These are phyloP conservation scores for Ceratocystis huliohia DNA, from an alignment of 2,329 filamentous ascomycete genomes.

Conservation along the genomic window DNA sequence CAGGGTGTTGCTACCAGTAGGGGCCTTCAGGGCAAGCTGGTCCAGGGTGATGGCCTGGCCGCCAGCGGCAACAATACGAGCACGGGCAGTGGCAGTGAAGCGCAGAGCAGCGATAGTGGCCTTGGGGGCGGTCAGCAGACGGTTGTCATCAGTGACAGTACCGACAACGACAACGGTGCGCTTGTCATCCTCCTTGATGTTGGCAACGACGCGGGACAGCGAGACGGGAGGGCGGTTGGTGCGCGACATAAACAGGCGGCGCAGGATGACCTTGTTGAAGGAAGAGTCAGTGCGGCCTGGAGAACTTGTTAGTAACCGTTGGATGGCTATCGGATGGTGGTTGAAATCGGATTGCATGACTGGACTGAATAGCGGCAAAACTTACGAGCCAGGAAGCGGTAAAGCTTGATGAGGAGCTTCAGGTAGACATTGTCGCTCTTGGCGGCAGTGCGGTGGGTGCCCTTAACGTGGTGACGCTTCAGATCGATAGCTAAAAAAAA, in stretches of 20 bases:
- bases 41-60: constrained; percentile 93
- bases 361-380: constrained; percentile 25
- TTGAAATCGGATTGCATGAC: neutral
- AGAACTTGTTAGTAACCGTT: constrained; percentile 10
- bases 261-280: constrained; percentile 99
- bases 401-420: constrained; percentile 94
- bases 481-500: constrained; percentile 57
- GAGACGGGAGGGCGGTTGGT: constrained; percentile 96
- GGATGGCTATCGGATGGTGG: neutral
- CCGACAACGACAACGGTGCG: constrained; percentile 92
- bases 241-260: constrained; percentile 95
- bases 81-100: constrained; percentile 92
- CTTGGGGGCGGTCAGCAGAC: constrained; percentile 81
- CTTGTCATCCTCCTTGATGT: constrained; percentile 53
- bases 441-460: constrained; percentile 77
- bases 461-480: constrained; percentile 55
- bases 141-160: constrained; percentile 96
- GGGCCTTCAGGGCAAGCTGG: constrained; percentile 88
- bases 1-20: constrained; percentile 92
- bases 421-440: constrained; percentile 98
- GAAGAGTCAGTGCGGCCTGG: constrained; percentile 84
- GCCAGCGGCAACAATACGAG: constrained; percentile 83
- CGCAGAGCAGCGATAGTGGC: constrained; percentile 84
- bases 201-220: constrained; percentile 73
- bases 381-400: constrained; percentile 92